Conservation (phyloP, 2,329 filamentous ascomycete species). For the Monilinia vaccinii-corymbosi region DNA sequence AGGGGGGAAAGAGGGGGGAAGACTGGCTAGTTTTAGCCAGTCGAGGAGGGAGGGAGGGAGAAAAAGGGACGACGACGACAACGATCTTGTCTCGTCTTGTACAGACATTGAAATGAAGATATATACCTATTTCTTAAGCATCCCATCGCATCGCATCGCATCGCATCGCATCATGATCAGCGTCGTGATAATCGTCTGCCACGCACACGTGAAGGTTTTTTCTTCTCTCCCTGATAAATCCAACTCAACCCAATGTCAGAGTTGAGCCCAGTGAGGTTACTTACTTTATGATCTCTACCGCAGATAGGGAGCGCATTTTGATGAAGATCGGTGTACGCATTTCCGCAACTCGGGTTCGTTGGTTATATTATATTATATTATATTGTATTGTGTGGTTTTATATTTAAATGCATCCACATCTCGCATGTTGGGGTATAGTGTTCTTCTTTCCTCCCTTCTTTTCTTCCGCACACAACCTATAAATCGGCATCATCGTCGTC, state of each 20-base stretch:
- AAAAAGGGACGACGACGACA: no score
- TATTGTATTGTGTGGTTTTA: not conserved
- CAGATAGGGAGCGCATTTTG: not conserved
- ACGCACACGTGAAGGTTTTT: not conserved
- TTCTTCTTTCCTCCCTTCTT: not conserved
- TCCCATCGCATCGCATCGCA: no score
- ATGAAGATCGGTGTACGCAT: not conserved
- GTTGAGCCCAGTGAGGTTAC: no score
- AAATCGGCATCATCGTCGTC: not conserved
- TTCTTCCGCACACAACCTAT: no score
- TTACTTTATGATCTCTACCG: not conserved
- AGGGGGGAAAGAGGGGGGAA: not conserved
- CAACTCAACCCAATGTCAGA: not conserved
- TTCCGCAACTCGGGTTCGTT: not conserved
- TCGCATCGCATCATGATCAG: not conserved
- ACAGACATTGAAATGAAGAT: constrained; percentile 2
- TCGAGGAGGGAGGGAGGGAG: not conserved
- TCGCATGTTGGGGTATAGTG: not conserved
- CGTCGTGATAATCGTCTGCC: no score
- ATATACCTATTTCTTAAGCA: not conserved
- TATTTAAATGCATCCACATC: not conserved
- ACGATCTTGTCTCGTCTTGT: not conserved
- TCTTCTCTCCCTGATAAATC: not conserved
- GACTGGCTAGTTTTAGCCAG: not conserved
- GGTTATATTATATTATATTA: no score